phyloP scores from a whole-genome alignment of 176 grass and related monocot species.

The Rhipidocladum racemiflorum region DNA sequence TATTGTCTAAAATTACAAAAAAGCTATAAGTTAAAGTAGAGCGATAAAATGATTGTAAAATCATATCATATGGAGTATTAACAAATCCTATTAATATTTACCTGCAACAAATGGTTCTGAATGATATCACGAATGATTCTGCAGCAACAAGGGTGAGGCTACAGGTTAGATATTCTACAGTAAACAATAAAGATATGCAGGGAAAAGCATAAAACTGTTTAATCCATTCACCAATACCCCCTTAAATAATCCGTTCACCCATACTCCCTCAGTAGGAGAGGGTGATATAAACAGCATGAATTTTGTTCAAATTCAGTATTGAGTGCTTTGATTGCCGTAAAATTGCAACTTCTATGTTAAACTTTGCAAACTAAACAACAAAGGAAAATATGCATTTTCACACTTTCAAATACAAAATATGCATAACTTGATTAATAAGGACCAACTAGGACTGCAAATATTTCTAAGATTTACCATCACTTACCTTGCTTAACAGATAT shows the following conservation, averaged over 20 bases:
- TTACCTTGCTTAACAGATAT: constrained; percentile 10
- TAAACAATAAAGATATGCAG: constrained; percentile 1
- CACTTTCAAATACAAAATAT: constrained; percentile 10
- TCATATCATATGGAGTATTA: neutral
- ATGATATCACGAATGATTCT: constrained; percentile 99
- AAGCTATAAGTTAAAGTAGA: neutral
- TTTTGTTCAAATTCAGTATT: constrained; percentile 19
- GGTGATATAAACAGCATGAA: neutral
- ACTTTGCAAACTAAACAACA: neutral
- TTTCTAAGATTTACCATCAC: neutral
- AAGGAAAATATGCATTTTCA: neutral
- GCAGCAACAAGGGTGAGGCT: constrained; percentile 43
- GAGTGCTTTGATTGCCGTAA: neutral
- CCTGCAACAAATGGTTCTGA: constrained; percentile 97
- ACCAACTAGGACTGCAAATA: neutral
- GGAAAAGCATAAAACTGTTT: neutral
- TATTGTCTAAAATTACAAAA: neutral
- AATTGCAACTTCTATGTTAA: neutral
- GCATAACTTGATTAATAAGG: constrained; percentile 3
- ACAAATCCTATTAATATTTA: constrained; percentile 40
- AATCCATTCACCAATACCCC: neutral
- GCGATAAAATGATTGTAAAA: constrained; percentile 2
- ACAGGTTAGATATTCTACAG: constrained; percentile 31
- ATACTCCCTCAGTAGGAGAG: neutral
- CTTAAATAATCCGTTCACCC: neutral